A percentile compares a stretch with the other conserved stretches of the same genome.
phyloP scores from a whole-genome alignment of 129 eudicot species.

The Glebionis coronaria region DNA sequence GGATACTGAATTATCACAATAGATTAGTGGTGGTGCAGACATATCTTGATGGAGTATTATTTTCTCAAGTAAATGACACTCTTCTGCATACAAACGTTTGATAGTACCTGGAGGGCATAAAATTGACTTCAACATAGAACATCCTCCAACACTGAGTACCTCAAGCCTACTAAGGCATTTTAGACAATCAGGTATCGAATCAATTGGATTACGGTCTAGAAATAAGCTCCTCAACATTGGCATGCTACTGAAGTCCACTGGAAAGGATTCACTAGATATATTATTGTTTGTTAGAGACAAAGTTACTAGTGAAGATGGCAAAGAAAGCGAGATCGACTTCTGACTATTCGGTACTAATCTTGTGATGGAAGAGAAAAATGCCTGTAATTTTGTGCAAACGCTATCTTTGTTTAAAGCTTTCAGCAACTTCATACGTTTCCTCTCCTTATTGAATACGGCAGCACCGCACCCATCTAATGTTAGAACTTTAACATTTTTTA shows the following conservation, averaged over 20 bases:
- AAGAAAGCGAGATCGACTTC: not conserved
- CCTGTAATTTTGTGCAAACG: no score
- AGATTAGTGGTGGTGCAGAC: no score
- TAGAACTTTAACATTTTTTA: not conserved
- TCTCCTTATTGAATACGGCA: not conserved
- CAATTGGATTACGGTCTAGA: constrained; percentile 19
- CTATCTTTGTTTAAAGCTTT: no score
- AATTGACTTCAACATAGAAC: constrained; percentile 1
- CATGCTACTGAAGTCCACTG: constrained; percentile 16
- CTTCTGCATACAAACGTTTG: not conserved
- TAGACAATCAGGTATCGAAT: constrained; percentile 19
- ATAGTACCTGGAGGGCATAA: not conserved
- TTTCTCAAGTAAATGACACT: not conserved
- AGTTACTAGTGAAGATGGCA: not conserved
- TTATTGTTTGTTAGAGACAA: constrained; percentile 13
- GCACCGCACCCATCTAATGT: constrained; percentile 2
- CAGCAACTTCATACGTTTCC: no score
- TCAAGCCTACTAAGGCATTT: constrained; percentile 16
- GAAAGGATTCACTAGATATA: constrained; percentile 20
- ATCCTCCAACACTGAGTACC: not conserved
- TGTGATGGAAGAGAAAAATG: not conserved
- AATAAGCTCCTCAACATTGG: constrained; percentile 6
- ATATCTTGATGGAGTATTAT: not conserved
- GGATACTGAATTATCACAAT: not conserved
- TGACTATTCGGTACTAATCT: not conserved